Evolutionary conservation across 257 asterid species (phyloP).

Genomic region (Solanum neorickii): DNA sequence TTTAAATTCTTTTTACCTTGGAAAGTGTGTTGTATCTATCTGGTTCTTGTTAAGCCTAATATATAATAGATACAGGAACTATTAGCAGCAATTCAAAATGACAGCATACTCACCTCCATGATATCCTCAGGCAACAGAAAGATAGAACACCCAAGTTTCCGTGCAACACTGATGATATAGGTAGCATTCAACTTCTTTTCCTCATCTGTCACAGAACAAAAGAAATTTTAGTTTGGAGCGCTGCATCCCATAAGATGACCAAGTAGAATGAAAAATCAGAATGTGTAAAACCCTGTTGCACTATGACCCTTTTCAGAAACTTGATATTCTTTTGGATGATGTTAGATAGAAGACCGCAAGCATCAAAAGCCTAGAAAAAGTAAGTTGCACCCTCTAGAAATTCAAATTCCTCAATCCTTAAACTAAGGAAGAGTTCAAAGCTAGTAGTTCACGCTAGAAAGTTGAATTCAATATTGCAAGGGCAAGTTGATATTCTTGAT

Average conservation of each 20-base stretch:
- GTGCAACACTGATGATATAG: slow-evolving; percentile 90
- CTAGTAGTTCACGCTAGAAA: not conserved
- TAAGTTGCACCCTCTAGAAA: not conserved
- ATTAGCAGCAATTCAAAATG: not conserved
- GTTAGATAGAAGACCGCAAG: not conserved
- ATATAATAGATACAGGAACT: not conserved
- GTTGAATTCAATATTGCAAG: not conserved
- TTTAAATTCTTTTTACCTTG: not conserved
- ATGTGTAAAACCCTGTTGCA: not conserved
- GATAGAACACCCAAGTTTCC: slow-evolving; percentile 95
- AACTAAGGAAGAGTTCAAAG: not conserved
- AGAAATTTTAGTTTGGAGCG: slow-evolving; percentile 7
- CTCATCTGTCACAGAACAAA: slow-evolving; percentile 37
- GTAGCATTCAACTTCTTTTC: slow-evolving; percentile 96
- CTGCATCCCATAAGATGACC: not conserved
- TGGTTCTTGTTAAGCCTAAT: not conserved
- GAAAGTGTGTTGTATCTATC: not conserved
- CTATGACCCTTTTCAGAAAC: not conserved
- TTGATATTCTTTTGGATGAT: not conserved
- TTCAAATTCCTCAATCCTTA: not conserved
- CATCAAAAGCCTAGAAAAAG: not conserved
- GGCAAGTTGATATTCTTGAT: not conserved
- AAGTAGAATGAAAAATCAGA: not conserved
- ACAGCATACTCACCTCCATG: slow-evolving; percentile 56
- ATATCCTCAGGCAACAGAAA: slow-evolving; percentile 97